These are phyloP conservation scores for Suillus spraguei DNA, from an alignment of 768 basidiomycete species.

Conservation along the genomic window DNA sequence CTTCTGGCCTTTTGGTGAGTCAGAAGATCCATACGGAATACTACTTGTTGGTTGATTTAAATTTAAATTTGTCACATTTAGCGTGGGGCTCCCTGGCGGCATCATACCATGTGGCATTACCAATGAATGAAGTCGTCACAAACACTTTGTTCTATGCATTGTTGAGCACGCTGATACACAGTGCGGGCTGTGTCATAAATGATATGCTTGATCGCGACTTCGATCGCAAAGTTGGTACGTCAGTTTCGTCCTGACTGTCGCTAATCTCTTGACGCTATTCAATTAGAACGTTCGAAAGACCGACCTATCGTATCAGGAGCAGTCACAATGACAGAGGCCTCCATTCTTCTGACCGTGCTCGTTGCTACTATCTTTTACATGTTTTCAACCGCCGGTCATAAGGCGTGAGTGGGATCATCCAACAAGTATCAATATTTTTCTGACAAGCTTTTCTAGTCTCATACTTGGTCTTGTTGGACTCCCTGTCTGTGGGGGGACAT, in stretches of 20 bases:
- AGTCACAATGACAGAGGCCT: conserved; percentile 45
- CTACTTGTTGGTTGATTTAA: background rate
- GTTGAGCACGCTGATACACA: conserved; percentile 31
- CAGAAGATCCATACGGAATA: background rate
- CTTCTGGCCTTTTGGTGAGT: conserved; percentile 3
- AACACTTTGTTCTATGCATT: conserved; percentile 6
- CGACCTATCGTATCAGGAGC: conserved; percentile 53
- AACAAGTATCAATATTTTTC: background rate
- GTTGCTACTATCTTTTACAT: conserved; percentile 14
- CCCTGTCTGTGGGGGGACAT: conserved; percentile 24
- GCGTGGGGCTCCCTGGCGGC: conserved; percentile 1
- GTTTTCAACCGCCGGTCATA: conserved; percentile 16
- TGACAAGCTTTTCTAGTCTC: conserved; percentile 13
- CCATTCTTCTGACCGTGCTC: conserved; percentile 40
- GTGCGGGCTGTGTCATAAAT: conserved; percentile 57
- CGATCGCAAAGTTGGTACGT: conserved; percentile 55
- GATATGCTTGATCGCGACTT: conserved; percentile 58
- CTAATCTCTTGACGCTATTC: background rate
- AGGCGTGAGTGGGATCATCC: conserved; percentile 1
- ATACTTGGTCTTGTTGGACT: conserved; percentile 21
- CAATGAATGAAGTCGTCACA: background rate
- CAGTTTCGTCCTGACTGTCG: background rate
- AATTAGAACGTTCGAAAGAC: conserved; percentile 47
- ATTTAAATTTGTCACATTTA: background rate
- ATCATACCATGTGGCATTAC: background rate